Conservation (phyloP, 2,329 filamentous ascomycete genomes). For the Pseudocercospora cruenta region DNA sequence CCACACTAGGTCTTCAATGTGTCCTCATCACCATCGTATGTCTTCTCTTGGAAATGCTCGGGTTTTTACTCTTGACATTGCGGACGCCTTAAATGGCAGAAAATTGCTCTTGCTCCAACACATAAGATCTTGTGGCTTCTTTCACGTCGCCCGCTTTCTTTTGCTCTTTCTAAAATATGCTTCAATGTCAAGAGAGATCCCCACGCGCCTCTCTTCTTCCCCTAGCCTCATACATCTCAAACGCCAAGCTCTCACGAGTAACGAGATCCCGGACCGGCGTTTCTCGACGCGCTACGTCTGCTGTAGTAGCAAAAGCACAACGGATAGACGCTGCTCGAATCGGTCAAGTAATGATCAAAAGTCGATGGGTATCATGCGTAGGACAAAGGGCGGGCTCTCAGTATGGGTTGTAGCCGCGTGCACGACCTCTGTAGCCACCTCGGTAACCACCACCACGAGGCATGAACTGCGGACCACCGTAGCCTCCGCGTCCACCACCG, state of each 20-base stretch:
- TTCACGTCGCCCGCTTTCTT: constrained; percentile 28
- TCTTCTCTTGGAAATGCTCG: constrained; percentile 12
- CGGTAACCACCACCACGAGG: constrained; percentile 43
- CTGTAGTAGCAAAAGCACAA: neutral
- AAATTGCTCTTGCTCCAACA: constrained; percentile 30
- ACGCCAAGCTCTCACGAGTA: constrained; percentile 4
- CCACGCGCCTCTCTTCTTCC: constrained; percentile 4
- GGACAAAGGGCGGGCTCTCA: constrained; percentile 36
- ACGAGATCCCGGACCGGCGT: neutral
- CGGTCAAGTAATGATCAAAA: neutral
- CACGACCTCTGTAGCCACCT: constrained; percentile 47
- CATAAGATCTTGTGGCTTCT: constrained; percentile 34
- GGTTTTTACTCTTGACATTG: constrained; percentile 18
- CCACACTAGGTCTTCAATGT: neutral
- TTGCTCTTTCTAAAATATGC: constrained; percentile 19
- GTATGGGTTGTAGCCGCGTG: constrained; percentile 44
- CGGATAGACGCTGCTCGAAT: neutral
- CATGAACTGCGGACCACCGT: constrained; percentile 36
- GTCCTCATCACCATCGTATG: neutral
- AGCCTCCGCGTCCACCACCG: constrained; percentile 38
- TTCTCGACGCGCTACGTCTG: neutral
- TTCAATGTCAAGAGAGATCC: neutral
- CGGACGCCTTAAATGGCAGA: constrained; percentile 15
- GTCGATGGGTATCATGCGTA: constrained; percentile 10
- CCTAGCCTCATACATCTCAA: constrained; percentile 7